phyloP scores from a whole-genome alignment of 371 early-diverging fungal genomes.

The Zychaea mexicana region DNA sequence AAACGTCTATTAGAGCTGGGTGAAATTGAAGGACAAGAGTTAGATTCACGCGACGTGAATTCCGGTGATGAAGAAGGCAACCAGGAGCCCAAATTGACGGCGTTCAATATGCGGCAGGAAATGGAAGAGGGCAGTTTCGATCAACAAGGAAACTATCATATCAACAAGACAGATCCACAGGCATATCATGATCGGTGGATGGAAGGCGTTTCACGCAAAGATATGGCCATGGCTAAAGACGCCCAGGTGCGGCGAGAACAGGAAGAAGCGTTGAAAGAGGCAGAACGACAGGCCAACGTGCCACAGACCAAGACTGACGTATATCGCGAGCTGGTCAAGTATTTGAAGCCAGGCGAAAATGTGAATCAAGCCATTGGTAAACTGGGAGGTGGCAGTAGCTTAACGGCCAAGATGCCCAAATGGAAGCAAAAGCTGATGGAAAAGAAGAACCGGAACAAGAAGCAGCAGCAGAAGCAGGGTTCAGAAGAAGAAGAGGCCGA shows the following conservation, averaged over 20 bases:
- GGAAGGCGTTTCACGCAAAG: constrained; percentile 71
- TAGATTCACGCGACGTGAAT: constrained; percentile 39
- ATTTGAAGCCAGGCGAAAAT: constrained; percentile 73
- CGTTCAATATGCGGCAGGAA: constrained; percentile 90
- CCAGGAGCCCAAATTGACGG: constrained; percentile 66
- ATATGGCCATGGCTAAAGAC: constrained; percentile 75
- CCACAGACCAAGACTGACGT: constrained; percentile 56
- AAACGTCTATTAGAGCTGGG: constrained; percentile 29
- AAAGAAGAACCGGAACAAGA: constrained; percentile 65
- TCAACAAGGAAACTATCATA: constrained; percentile 80
- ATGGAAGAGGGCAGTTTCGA: constrained; percentile 89
- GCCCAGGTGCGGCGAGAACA: constrained; percentile 69
- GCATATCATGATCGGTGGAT: constrained; percentile 91
- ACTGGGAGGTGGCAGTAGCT: constrained; percentile 46
- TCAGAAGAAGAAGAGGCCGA: constrained; percentile 44
- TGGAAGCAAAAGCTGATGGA: constrained; percentile 56
- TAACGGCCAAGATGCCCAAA: constrained; percentile 54
- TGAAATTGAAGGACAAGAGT: constrained; percentile 61
- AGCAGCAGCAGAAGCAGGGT: constrained; percentile 4
- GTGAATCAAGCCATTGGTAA: constrained; percentile 69
- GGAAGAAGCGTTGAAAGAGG: constrained; percentile 52
- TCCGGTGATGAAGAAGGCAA: constrained; percentile 51
- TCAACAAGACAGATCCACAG: constrained; percentile 79
- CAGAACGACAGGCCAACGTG: constrained; percentile 45
- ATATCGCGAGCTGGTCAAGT: constrained; percentile 61